A percentile compares a stretch with the other conserved stretches of the same genome.
phyloP scores from a whole-genome alignment of 2,329 filamentous ascomycete genomes.

The Scopulariopsis brevicaulis region DNA sequence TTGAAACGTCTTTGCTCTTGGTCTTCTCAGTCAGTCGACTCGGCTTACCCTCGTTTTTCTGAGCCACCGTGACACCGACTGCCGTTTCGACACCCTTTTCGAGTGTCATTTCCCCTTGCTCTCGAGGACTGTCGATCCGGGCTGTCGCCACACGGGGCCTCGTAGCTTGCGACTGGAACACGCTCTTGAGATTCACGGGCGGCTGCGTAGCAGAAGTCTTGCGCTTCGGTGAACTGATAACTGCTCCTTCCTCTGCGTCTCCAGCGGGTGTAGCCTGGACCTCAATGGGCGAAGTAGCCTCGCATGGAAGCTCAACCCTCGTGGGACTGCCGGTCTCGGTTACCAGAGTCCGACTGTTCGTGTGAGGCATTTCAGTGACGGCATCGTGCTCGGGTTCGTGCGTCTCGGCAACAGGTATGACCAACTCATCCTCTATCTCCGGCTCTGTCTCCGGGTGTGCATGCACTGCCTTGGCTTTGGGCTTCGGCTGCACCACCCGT shows the following conservation, averaged over 20 bases:
- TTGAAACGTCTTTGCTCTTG: background rate
- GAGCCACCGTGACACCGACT: background rate
- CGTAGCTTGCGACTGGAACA: background rate
- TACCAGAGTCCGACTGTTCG: background rate
- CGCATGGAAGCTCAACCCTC: background rate
- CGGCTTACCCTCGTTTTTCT: background rate
- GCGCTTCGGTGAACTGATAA: background rate
- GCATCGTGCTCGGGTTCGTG: too few species aligned
- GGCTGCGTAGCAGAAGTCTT: background rate
- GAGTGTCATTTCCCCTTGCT: background rate
- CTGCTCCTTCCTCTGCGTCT: background rate
- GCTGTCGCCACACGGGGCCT: background rate
- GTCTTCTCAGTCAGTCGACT: background rate
- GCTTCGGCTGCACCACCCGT: background rate
- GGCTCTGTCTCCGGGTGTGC: background rate
- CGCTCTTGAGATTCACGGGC: background rate
- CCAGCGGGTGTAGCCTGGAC: background rate
- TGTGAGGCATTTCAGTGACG: background rate
- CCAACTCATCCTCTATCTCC: background rate
- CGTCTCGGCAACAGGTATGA: background rate
- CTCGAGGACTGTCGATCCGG: background rate
- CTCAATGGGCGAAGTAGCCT: background rate
- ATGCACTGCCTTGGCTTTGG: background rate
- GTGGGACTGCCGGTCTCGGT: constrained; percentile 1
- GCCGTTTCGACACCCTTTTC: background rate